These are phyloP conservation scores for Alternaria postmessia DNA, from an alignment of 2,329 filamentous ascomycete species.

Conservation along the genomic window DNA sequence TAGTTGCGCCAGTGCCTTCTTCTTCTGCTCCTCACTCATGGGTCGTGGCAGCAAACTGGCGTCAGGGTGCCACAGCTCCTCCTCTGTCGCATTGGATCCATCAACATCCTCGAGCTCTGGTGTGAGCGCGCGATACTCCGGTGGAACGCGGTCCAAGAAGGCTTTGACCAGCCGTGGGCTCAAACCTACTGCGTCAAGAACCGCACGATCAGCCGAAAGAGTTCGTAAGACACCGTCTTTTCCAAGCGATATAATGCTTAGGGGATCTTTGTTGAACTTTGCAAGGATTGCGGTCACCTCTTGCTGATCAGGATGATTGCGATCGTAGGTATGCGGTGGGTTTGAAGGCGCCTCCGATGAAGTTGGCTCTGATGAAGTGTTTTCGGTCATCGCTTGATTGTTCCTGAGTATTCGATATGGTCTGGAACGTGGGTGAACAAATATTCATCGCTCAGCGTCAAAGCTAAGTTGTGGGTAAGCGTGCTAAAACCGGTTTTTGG, in stretches of 20 bases:
- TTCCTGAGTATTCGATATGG: rapidly evolving
- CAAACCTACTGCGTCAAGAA: background rate
- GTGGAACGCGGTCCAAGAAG: background rate
- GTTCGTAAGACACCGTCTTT: background rate
- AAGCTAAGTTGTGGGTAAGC: rapidly evolving
- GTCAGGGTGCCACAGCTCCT: background rate
- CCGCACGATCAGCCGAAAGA: background rate
- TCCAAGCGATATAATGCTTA: background rate
- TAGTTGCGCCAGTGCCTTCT: too few species aligned
- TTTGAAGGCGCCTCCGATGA: background rate
- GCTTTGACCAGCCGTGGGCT: background rate
- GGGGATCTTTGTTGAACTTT: background rate
- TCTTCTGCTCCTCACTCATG: background rate
- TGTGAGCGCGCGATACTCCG: background rate
- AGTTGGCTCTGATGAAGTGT: background rate
- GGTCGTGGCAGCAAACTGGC: background rate
- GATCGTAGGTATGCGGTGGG: background rate
- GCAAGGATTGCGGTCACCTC: background rate
- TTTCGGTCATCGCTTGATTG: background rate
- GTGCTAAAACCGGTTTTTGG: background rate
- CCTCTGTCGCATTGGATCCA: background rate
- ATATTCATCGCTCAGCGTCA: background rate
- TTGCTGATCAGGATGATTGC: background rate
- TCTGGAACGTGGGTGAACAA: background rate
- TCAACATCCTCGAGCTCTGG: background rate